Percentiles rank a stretch among this genome's conserved stretches.
Evolutionary conservation across 208 protist species (phyloP).

Genomic region (Trypanosoma theileri): DNA sequence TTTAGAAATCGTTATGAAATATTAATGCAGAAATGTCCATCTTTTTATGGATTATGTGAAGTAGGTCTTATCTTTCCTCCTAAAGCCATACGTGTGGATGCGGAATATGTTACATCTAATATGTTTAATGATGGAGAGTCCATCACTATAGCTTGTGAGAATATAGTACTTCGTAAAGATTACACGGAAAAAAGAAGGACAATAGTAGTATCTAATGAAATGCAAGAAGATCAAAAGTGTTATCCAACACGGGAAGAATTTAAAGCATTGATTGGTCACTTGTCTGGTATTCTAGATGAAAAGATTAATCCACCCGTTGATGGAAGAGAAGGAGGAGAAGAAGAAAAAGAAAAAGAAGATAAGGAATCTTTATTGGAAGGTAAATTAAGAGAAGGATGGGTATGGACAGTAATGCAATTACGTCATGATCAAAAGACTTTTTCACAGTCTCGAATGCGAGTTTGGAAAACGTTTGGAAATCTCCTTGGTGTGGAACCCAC

Average conservation of each 20-base stretch:
- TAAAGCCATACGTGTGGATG: conserved; percentile 20
- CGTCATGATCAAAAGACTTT: conserved; percentile 27
- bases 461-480: conserved; percentile 31
- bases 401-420: conserved; percentile 30
- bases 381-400: conserved; percentile 20
- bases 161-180: conserved; percentile 2
- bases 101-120: not conserved
- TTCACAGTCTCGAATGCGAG: conserved; percentile 18
- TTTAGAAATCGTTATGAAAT: conserved; percentile 27
- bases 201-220: not conserved
- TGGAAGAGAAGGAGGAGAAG: too few species aligned
- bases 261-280: conserved; percentile 3
- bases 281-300: conserved; percentile 24
- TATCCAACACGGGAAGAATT: not conserved
- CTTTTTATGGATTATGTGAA: conserved; percentile 24
- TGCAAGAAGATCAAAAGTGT: not conserved
- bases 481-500: conserved; percentile 11
- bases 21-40: conserved; percentile 17
- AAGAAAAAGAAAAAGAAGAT: not conserved
- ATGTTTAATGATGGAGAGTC: conserved; percentile 25
- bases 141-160: conserved; percentile 1
- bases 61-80: conserved; percentile 27
- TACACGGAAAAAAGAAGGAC: conserved; percentile 6
- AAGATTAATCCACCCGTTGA: not conserved
- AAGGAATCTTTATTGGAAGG: not conserved